These are phyloP conservation scores for Dactylellina parvicollis DNA, from an alignment of 2,329 filamentous ascomycete species.

Conservation along the genomic window DNA sequence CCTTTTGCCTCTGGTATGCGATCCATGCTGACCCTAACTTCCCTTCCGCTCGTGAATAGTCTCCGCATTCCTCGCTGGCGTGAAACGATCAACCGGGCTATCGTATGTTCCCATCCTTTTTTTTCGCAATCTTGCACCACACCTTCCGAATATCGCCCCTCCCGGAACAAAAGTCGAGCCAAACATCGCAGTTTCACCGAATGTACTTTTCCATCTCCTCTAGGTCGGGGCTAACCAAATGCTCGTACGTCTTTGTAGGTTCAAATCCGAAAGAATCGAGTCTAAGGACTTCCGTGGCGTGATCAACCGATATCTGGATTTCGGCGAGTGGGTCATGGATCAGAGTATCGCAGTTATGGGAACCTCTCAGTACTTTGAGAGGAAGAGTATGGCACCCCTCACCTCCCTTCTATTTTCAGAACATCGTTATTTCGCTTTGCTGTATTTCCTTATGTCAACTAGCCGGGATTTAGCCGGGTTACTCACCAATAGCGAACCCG, in stretches of 20 bases:
- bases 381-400: conserved; percentile 65
- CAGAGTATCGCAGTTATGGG: conserved; percentile 92
- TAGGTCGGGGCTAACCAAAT: conserved; percentile 62
- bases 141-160: neutral
- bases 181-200: conserved; percentile 38
- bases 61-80: conserved; percentile 93
- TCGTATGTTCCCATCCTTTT: conserved; percentile 75
- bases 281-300: conserved; percentile 85
- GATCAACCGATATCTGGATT: conserved; percentile 85
- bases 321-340: conserved; percentile 98
- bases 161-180: neutral
- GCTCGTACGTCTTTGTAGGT: conserved; percentile 68
- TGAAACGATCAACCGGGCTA: conserved; percentile 95
- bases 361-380: conserved; percentile 88
- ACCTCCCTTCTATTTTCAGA: neutral
- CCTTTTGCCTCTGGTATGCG: conserved; percentile 50
- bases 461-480: conserved; percentile 13
- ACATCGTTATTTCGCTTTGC: neutral
- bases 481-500: conserved; percentile 18
- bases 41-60: conserved; percentile 64
- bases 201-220: conserved; percentile 56
- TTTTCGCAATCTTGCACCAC: conserved; percentile 7
- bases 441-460: conserved; percentile 26
- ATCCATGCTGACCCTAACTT: neutral
- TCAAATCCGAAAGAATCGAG: conserved; percentile 84